Percentiles rank a stretch among this genome's conserved stretches.
Evolutionary conservation across 2,329 filamentous ascomycete genomes (phyloP).

Genomic region (Cordyceps militaris): DNA sequence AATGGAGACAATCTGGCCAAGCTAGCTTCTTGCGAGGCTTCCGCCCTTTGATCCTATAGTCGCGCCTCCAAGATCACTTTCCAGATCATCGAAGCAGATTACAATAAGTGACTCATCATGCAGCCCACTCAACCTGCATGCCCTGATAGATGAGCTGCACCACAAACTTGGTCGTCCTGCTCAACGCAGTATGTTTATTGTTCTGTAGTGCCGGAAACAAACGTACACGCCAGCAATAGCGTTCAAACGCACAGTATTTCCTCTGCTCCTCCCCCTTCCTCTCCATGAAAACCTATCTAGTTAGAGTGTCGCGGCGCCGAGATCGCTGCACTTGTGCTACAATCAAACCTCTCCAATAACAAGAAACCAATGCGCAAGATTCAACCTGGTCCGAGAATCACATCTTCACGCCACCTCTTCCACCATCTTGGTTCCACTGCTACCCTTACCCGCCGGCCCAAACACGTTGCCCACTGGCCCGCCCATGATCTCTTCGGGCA

Average conservation of each 20-base stretch:
- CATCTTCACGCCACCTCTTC: constrained; percentile 43
- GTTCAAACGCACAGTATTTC: background rate
- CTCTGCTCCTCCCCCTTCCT: too few species aligned
- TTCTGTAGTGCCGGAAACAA: background rate
- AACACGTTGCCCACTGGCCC: constrained; percentile 58
- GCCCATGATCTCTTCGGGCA: constrained; percentile 62
- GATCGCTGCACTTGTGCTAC: too few species aligned
- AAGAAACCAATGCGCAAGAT: background rate
- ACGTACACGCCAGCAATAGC: background rate
- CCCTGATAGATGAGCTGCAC: background rate
- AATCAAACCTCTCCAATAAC: background rate
- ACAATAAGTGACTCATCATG: background rate
- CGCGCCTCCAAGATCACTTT: background rate
- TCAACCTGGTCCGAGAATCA: background rate
- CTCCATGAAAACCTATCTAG: background rate
- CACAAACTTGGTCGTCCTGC: background rate
- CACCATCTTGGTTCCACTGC: constrained; percentile 42
- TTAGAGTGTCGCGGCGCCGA: background rate
- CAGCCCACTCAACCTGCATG: background rate
- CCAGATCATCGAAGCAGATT: background rate
- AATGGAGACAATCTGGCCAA: too few species aligned
- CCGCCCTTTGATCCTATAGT: background rate
- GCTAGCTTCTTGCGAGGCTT: background rate
- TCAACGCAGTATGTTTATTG: background rate
- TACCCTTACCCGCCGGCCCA: constrained; percentile 17